Percentiles rank a stretch among this genome's conserved stretches.
Evolutionary conservation across 2,329 filamentous ascomycete species (phyloP).

Genomic region (Tolypocladium capitatum): DNA sequence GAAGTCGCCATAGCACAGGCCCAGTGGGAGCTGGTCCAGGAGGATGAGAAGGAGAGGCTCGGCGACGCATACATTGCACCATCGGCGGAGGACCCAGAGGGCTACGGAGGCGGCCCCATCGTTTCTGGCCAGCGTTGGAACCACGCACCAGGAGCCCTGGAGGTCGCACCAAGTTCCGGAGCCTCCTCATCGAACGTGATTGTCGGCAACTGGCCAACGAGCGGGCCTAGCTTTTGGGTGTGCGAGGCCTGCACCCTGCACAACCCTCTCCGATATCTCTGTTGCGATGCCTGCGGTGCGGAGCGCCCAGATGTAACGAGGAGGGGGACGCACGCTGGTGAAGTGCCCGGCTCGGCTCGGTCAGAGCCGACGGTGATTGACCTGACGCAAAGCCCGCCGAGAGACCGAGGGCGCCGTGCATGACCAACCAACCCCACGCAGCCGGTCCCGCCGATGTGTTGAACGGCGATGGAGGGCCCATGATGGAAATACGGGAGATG

Average conservation of each 20-base stretch:
- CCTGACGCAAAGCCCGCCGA: constrained; percentile 20
- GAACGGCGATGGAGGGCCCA: constrained; percentile 34
- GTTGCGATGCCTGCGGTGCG: constrained; percentile 43
- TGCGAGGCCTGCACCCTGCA: constrained; percentile 44
- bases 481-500: constrained; percentile 47
- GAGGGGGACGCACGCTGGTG: constrained; percentile 5
- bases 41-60: constrained; percentile 47
- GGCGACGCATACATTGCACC: constrained; percentile 38
- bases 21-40: constrained; percentile 72
- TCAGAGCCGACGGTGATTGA: constrained; percentile 15
- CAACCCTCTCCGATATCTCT: constrained; percentile 36
- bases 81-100: constrained; percentile 37
- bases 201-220: background rate
- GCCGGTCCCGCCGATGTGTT: constrained; percentile 23
- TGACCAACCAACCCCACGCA: background rate
- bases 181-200: background rate
- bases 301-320: constrained; percentile 19
- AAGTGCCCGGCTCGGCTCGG: constrained; percentile 7
- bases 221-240: constrained; percentile 27
- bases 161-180: background rate
- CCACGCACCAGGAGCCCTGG: constrained; percentile 1
- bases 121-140: constrained; percentile 7
- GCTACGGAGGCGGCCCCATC: constrained; percentile 23
- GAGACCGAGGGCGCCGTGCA: constrained; percentile 3
- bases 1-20: constrained; percentile 77